Evolutionary conservation across 2,329 filamentous ascomycete genomes (phyloP), one percentile per base, ranked within the genome.

Genomic region (Rhinocladiella mackenziei): DNA sequence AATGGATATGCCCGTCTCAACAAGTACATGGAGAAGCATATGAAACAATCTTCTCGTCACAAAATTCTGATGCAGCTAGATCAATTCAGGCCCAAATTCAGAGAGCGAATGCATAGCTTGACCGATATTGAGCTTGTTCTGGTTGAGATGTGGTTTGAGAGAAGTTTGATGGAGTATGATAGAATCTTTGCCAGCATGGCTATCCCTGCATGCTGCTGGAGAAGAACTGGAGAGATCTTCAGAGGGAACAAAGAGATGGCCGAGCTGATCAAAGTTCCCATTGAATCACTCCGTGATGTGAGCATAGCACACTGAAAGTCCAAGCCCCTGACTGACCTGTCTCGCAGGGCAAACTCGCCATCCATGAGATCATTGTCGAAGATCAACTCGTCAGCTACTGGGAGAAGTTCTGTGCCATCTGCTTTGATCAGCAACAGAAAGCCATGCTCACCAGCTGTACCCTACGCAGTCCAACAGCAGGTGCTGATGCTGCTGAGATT

Each of bases 121-220:
- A 96, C 87, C 2, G 92, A 98, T 65, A 86, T 96, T 63, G 88
- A 98, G 65, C 78, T 98, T 18, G 83, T 97, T 19, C 81, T 89
- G 47, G 91, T 97, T 8, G 92, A 98, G 68, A 96, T 97, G 88
- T 97, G 92, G 91, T 97, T 98, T 61, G 92, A 98, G 66, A 81
- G 85, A 59, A 92, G 86, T 53, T 70, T 98, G 56, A 92, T 97
- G 85, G 92, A 97, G 62, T 97, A 97, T 59, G 92, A 98, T 61
- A 87, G 92, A 22, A 89, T 98, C 1, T 98, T 98, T 70, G 92
- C 92, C 2, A 94, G 89, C 64, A 98, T 98, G 92, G 92, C 92
- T 2, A 91, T 98, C 51, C 92, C 92, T 0, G 92, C 92, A 10
- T 98, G 92, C 66, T 94, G 91, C 64, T 98, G 92, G 92, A 78